Evolutionary conservation across 1,139 yeast species (phyloP), one percentile per base, ranked within the genome.

Genomic region (Candida tunisiensis): DNA sequence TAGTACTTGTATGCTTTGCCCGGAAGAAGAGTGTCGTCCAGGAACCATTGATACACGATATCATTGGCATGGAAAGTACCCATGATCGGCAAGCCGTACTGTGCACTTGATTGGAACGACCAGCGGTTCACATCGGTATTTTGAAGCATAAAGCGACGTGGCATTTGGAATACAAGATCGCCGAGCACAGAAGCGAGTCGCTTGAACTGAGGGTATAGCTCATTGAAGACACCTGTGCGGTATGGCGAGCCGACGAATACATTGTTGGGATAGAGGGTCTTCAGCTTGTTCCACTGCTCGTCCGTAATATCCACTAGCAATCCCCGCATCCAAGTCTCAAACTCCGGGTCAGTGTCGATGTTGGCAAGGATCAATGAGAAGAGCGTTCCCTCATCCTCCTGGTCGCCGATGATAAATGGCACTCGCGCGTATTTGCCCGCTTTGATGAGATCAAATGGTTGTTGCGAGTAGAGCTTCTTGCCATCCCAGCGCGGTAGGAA

Each of bases 371-470:
- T 15, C 8, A 31, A 18, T 3, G 35, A 30, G 21, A 40, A 36
- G 4, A 34, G 3, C 2, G 44, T 33, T 3, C 45, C 45, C 22
- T 40, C 45, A 24, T 40, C 45, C 26, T 34, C 32, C 21, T 34
- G 30, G 19, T 28, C 31, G 8, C 45, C 45, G 17, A 34, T 24
- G 13, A 40, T 37, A 16, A 27, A 29, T 8, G 44, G 45, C 6
- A 40, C 34, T 9, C 31, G 20, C 15, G 42, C 36, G 24, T 28
- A 26, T 24, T 31, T 28, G 14, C 38, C 38, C 4, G 25, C 17
- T 4, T 16, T 15, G 8, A 34, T 24, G 13, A 37, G 25, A 8
- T 31, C 25, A 15, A 17, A 28, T 5, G 36, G 21, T 14, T 13
- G 25, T 16, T 31, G 28, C 6, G 34, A 12, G 11, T 40, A 15